Conservation (phyloP, 345 rosid species). For the Bruguiera parviflora region DNA sequence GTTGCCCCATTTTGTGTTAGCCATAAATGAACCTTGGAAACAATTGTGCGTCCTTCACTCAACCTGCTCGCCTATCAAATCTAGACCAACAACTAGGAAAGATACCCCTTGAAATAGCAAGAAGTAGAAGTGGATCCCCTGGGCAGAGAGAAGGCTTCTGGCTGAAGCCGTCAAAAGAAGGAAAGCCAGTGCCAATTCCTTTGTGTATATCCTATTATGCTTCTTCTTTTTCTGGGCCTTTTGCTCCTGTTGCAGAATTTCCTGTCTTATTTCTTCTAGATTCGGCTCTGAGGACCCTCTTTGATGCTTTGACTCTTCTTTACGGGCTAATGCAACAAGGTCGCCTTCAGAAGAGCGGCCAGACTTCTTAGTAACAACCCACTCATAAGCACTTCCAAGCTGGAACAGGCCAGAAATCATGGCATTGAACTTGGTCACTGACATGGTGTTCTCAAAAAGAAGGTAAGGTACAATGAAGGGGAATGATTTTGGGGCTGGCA, state of each 20-base stretch:
- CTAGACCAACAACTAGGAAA: slow-evolving; percentile 89
- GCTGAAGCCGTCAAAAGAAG: slow-evolving; percentile 84
- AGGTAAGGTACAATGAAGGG: slow-evolving; percentile 97
- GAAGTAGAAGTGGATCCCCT: slow-evolving; percentile 97
- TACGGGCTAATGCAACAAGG: slow-evolving; percentile 57
- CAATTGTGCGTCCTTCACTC: slow-evolving; percentile 31
- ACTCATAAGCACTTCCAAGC: slow-evolving; percentile 92
- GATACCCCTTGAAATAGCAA: slow-evolving; percentile 93
- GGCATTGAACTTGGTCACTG: slow-evolving; percentile 92
- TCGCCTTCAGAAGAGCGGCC: slow-evolving; percentile 96
- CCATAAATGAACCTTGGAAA: neutral
- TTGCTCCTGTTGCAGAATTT: slow-evolving; percentile 37
- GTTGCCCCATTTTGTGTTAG: neutral
- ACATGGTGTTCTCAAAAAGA: slow-evolving; percentile 94
- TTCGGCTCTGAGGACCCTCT: slow-evolving; percentile 55
- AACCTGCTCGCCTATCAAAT: slow-evolving; percentile 93
- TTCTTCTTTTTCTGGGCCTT: slow-evolving; percentile 50
- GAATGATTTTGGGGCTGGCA: slow-evolving; percentile 84
- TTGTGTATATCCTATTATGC: slow-evolving; percentile 78
- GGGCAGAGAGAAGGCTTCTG: slow-evolving; percentile 85
- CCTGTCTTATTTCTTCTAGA: slow-evolving; percentile 50
- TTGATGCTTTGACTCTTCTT: slow-evolving; percentile 55
- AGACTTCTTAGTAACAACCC: slow-evolving; percentile 94
- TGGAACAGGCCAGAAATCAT: slow-evolving; percentile 95
- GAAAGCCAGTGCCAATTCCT: slow-evolving; percentile 82